Base-by-base conservation (phyloP, 768 basidiomycete genomes). In the Suillus subaureus region DNA sequence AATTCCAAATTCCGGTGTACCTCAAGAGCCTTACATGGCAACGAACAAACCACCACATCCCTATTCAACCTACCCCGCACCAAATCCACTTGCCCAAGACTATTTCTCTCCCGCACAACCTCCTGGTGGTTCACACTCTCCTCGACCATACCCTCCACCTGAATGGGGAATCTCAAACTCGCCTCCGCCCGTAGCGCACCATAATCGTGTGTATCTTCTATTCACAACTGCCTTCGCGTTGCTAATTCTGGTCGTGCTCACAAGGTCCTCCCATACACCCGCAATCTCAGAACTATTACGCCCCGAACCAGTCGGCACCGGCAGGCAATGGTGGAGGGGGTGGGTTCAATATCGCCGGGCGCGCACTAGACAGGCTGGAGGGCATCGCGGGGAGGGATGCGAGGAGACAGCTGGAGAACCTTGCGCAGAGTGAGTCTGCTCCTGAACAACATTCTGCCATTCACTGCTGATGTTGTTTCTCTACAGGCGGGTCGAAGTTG, bases 341-440 rank as follows among this genome's bases (percentile, higher is more conserved):
- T 0, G 62, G 63, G 0, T 45, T 52, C 57, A 49, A 23, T 61
- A 21, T 63, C 26, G 62, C 5, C 11, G 67, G 83, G 39, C 81
- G 76, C 68, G 87, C 87, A 49, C 69, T 82, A 69, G 80, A 74
- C 66, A 79, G 82, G n/a, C 79, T 90, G 23, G 87, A 88, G 71
- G 84, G 80, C 65, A 74, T 88, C 37, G 85, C 85, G 21, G 87
- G 88, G 4, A 79, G 78, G 68, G 82, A 81, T 63, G 82, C 81
- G 51, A 75, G 84, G 47, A 73, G 75, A 40, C 86, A 85, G 69
- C 66, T 89, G 49, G 86, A 87, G 64, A 78, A 67, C 66, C 68
- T 89, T 52, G 80, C 85, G 31, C 82, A 85, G 55, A 81, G 88
- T 89, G 70, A 72, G 87, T 84, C 58, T 35, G 54, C 28, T 56